Conservation (phyloP, 2,329 filamentous ascomycete genomes). For the Arthroderma sp. region DNA sequence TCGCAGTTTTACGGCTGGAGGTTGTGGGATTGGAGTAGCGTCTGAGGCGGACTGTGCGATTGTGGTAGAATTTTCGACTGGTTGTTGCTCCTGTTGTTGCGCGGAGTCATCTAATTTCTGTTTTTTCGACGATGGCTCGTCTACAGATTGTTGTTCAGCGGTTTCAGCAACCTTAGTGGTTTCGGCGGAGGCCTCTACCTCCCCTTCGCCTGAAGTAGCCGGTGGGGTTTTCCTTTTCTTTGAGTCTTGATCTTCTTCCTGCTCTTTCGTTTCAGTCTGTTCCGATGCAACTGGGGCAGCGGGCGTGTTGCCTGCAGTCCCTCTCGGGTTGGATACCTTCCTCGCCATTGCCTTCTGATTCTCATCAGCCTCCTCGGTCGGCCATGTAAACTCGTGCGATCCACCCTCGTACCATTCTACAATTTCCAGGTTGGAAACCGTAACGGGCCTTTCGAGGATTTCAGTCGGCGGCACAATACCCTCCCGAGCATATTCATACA, state of each 20-base stretch:
- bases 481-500: slow-evolving; percentile 91
- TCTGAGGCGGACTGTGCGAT: slow-evolving; percentile 23
- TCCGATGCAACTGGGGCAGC: background rate
- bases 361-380: slow-evolving; percentile 59
- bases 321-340: slow-evolving; percentile 40
- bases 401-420: slow-evolving; percentile 75
- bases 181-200: background rate
- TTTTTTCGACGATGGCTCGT: slow-evolving; percentile 1
- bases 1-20: slow-evolving; percentile 67
- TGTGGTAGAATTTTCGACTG: background rate
- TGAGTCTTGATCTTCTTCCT: slow-evolving; percentile 6
- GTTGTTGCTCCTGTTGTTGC: background rate
- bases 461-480: slow-evolving; percentile 75
- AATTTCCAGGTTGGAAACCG: slow-evolving; percentile 64
- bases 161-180: slow-evolving; percentile 1
- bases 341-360: slow-evolving; percentile 66
- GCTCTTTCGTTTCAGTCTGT: slow-evolving; percentile 4
- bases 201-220: slow-evolving; percentile 11
- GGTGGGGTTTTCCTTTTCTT: slow-evolving; percentile 25
- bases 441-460: slow-evolving; percentile 67
- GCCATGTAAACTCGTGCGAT: slow-evolving; percentile 66
- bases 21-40: slow-evolving; percentile 6
- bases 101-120: slow-evolving; percentile 1
- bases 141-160: background rate
- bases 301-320: slow-evolving; percentile 12